These are phyloP conservation scores for Fraxinus anomala DNA, from an alignment of 257 asterid species.

Conservation along the genomic window DNA sequence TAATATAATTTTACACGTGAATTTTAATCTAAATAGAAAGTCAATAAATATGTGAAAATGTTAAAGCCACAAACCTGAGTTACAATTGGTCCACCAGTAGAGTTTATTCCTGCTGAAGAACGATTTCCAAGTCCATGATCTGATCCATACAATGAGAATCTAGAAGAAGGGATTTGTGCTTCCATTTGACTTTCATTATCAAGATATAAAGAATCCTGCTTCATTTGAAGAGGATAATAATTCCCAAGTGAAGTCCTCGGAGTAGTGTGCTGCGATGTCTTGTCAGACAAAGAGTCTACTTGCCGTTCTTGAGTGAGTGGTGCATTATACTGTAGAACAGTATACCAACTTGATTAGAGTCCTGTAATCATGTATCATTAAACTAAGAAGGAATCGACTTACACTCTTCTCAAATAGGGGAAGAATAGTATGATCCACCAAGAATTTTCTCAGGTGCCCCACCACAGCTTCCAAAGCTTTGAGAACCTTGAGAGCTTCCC, in stretches of 20 bases:
- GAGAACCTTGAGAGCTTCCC: slow-evolving; percentile 73
- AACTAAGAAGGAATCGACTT: slow-evolving; percentile 34
- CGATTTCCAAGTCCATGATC: slow-evolving; percentile 63
- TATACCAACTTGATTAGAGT: slow-evolving; percentile 15
- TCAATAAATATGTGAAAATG: slow-evolving; percentile 11
- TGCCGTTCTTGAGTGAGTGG: slow-evolving; percentile 56
- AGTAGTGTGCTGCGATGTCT: slow-evolving; percentile 41
- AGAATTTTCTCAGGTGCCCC: slow-evolving; percentile 73
- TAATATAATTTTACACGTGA: background rate
- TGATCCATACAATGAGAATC: slow-evolving; percentile 57
- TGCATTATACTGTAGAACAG: slow-evolving; percentile 49
- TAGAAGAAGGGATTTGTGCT: slow-evolving; percentile 44
- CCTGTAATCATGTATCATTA: slow-evolving; percentile 8
- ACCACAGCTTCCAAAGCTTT: slow-evolving; percentile 81
- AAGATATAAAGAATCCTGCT: slow-evolving; percentile 54
- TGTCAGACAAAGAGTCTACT: slow-evolving; percentile 64
- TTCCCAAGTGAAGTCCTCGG: slow-evolving; percentile 45
- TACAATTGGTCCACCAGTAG: slow-evolving; percentile 63
- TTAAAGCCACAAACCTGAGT: slow-evolving; percentile 65
- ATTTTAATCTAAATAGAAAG: background rate
- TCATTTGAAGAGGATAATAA: slow-evolving; percentile 54
- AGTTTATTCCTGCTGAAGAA: slow-evolving; percentile 46
- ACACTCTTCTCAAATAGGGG: slow-evolving; percentile 82
- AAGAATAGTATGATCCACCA: slow-evolving; percentile 83
- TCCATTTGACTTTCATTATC: slow-evolving; percentile 63